Conservation (phyloP, 495 filamentous ascomycete genomes). For the Clavariopsis aquatica region DNA sequence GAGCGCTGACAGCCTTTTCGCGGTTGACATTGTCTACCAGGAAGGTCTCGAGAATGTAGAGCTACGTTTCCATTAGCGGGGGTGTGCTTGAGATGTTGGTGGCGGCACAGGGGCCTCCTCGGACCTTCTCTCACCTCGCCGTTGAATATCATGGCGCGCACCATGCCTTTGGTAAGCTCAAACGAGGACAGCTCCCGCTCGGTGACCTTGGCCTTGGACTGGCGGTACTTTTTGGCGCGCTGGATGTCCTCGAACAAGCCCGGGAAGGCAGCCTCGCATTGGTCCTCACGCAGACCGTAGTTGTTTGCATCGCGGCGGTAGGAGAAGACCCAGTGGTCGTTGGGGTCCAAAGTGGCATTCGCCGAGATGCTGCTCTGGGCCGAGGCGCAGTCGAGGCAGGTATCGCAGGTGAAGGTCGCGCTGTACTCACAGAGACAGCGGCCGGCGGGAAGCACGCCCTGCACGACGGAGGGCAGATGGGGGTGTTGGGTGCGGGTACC, state of each 20-base stretch:
- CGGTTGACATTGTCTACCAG: conserved; percentile 45
- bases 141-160: conserved; percentile 40
- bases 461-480: conserved; percentile 21
- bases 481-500: conserved; percentile 30
- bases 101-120: background rate
- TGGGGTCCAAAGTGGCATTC: conserved; percentile 49
- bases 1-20: conserved; percentile 49
- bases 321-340: conserved; percentile 47
- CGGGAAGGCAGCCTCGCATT: conserved; percentile 39
- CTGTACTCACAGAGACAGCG: conserved; percentile 34
- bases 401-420: conserved; percentile 30
- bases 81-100: background rate
- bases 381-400: conserved; percentile 33
- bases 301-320: conserved; percentile 34
- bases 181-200: conserved; percentile 22
- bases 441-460: conserved; percentile 32
- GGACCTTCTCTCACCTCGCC: conserved; percentile 27
- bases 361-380: conserved; percentile 22
- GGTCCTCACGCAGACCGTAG: conserved; percentile 33
- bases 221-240: conserved; percentile 32
- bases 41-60: conserved; percentile 39
- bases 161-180: conserved; percentile 32
- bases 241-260: conserved; percentile 40
- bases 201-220: conserved; percentile 41
- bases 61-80: conserved; percentile 29